Percentiles rank a stretch among this genome's conserved stretches.
These are phyloP conservation scores for Apiotrichum sp. DNA, from an alignment of 1,284 basidiomycete genomes.

Conservation along the genomic window DNA sequence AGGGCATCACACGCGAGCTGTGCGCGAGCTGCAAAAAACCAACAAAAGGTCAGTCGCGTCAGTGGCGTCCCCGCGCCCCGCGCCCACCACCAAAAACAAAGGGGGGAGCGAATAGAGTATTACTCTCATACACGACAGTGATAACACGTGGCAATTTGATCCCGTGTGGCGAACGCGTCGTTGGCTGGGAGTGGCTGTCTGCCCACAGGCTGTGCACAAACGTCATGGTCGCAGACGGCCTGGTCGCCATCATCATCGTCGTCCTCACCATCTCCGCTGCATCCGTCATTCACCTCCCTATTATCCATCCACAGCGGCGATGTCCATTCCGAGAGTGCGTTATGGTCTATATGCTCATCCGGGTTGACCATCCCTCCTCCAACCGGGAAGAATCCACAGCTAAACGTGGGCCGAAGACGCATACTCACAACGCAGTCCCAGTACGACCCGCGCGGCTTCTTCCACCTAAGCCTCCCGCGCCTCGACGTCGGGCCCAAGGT, in stretches of 20 bases:
- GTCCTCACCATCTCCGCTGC: neutral
- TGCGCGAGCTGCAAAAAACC: neutral
- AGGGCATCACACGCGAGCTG: too few relatives aligned
- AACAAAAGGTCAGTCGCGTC: conserved; percentile 16
- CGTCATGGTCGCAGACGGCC: neutral
- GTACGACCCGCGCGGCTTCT: conserved; percentile 84
- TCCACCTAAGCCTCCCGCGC: conserved; percentile 50
- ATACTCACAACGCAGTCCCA: conserved; percentile 46
- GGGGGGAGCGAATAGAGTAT: neutral
- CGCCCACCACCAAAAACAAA: neutral
- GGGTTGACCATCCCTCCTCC: too few relatives aligned
- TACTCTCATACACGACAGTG: too few relatives aligned
- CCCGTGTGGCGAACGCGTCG: neutral
- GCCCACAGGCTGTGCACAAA: neutral
- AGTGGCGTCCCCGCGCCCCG: neutral
- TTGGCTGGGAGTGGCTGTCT: neutral
- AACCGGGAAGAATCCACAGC: neutral
- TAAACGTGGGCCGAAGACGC: neutral
- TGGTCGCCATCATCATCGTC: neutral
- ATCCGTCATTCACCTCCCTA: neutral
- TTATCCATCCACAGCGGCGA: conserved; percentile 3
- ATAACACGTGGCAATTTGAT: neutral
- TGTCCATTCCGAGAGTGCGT: conserved; percentile 30
- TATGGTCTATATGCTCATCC: too few relatives aligned
- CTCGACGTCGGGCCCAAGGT: conserved; percentile 45